Evolutionary conservation across 176 grass and related monocot species (phyloP), one percentile per base, ranked within the genome.

Genomic region (Cenchrus fungigraminus): DNA sequence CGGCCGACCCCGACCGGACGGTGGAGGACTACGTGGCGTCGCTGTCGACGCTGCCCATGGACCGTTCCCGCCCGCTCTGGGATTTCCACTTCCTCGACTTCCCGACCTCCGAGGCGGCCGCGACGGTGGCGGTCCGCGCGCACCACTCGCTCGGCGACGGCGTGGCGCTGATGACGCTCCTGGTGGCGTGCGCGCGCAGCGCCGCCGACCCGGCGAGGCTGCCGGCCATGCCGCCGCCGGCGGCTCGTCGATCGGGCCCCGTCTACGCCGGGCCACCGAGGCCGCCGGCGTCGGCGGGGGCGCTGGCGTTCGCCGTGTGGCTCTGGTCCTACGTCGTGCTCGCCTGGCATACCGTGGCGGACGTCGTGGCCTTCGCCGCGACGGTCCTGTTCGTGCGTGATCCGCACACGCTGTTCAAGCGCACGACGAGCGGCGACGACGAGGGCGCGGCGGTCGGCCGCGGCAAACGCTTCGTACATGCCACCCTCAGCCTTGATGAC

Each of bases 71-170:
- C 9, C 95, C 92, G 3, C 92, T 98, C 14, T 98, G 95, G 95
- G 95, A 95, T 60, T 89, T 98, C 82, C 95, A 95, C 91, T 5
- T 98, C 17, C 85, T 98, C 78, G 90, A 98, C 89, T 77, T 95
- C 79, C 91, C 87, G 57, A 98, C 95, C 72, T 91, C 92, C 65
- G 89, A 98, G 73, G 87, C 91, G 4, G 22, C 66, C 8, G 79
- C 95, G 29, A 86, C 87, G 10, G 37, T 63, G 9, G 85, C 94
- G 2, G 77, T 98, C 87, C 93, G 95, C 65, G 74, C 83, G 73
- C 91, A 95, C 82, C 95, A 98, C 73, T 98, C 95, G 44, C 85
- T 98, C 79, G 95, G 95, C 1, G 95, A 98, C 54, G 95, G 95
- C 85, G 91, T 87, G 87, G 95, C 95, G 68, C 91, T 98, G 79